phyloP scores from a whole-genome alignment of 768 basidiomycete genomes.

The Pleurotus citrinopileatus region DNA sequence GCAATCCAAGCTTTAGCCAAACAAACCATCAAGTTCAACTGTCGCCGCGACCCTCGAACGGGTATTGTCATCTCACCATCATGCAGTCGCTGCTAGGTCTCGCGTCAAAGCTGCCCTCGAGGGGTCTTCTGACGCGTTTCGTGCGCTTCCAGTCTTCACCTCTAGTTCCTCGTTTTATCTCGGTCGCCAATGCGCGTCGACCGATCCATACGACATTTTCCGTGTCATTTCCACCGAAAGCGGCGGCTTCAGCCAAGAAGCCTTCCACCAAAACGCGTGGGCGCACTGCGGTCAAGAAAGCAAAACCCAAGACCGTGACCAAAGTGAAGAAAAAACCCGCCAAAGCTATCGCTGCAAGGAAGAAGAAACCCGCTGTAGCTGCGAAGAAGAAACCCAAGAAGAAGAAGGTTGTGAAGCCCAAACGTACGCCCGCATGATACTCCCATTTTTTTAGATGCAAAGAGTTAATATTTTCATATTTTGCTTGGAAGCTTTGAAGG shows the following conservation, averaged over 20 bases:
- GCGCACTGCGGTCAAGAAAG: conserved; percentile 9
- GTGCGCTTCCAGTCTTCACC: background rate
- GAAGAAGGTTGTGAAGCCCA: background rate
- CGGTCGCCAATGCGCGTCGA: background rate
- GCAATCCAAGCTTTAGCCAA: background rate
- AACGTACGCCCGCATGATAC: background rate
- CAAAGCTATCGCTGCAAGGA: conserved; percentile 9
- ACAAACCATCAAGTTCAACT: background rate
- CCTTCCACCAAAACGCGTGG: background rate
- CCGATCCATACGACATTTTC: background rate
- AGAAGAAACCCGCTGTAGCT: conserved; percentile 6
- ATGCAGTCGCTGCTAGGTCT: background rate
- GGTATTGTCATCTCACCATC: too few relatives aligned
- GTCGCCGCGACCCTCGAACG: background rate
- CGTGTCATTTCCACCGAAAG: background rate
- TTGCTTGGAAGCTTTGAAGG: background rate
- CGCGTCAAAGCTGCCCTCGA: background rate
- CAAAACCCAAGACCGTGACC: background rate
- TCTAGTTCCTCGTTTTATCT: background rate
- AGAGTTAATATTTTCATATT: background rate
- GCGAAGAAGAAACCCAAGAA: conserved; percentile 10
- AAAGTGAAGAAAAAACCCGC: conserved; percentile 12
- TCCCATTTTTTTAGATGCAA: background rate
- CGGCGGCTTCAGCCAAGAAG: conserved; percentile 9
- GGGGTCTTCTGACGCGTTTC: background rate